These are phyloP conservation scores for Punctularia strigosozonata DNA, from an alignment of 768 basidiomycete genomes.

Conservation along the genomic window DNA sequence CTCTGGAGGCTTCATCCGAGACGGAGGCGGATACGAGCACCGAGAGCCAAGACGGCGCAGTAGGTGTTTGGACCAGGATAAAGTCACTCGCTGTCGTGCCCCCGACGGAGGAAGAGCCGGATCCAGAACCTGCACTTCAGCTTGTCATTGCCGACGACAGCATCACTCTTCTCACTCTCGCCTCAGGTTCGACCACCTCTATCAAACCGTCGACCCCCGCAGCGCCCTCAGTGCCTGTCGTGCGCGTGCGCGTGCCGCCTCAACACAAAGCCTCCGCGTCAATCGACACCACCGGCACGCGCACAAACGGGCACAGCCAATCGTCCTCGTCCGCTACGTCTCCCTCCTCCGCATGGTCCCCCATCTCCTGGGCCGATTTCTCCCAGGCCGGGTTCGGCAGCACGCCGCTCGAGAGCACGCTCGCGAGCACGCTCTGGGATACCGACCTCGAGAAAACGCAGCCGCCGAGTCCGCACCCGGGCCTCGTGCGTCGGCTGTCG, in stretches of 20 bases:
- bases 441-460: constrained; percentile 45
- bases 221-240: constrained; percentile 3
- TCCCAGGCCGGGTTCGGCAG: constrained; percentile 48
- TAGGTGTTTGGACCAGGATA: constrained; percentile 43
- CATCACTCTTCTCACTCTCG: constrained; percentile 33
- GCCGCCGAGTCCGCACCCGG: constrained; percentile 15
- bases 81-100: constrained; percentile 28
- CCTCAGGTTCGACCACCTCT: constrained; percentile 13
- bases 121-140: constrained; percentile 21
- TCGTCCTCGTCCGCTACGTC: constrained; percentile 19
- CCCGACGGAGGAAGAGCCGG: constrained; percentile 8
- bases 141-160: constrained; percentile 64
- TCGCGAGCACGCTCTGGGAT: constrained; percentile 48
- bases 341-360: constrained; percentile 17
- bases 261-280: constrained; percentile 12
- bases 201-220: constrained; percentile 17
- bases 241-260: neutral
- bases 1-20: constrained; percentile 33
- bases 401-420: constrained; percentile 27
- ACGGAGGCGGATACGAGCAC: too few species aligned
- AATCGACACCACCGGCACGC: constrained; percentile 3
- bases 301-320: constrained; percentile 19
- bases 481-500: constrained; percentile 21
- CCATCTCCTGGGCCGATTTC: constrained; percentile 57
- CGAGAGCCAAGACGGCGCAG: constrained; percentile 24